Conservation (phyloP, 371 early-diverging fungal genomes). For the Syncephalis plumigaleata region DNA sequence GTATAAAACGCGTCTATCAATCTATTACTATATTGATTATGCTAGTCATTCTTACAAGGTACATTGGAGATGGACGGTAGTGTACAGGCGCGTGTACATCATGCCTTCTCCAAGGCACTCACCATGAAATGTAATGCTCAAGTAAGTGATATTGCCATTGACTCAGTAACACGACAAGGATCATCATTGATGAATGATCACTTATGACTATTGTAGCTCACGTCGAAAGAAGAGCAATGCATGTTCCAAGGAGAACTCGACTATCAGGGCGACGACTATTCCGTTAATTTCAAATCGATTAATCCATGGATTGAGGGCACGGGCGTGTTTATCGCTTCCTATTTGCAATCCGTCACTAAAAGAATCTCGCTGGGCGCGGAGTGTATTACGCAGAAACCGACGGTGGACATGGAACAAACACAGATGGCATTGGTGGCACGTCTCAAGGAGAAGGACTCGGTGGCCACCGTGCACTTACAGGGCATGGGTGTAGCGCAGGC, state of each 20-base stretch:
- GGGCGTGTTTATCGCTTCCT: conserved; percentile 72
- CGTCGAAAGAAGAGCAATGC: conserved; percentile 56
- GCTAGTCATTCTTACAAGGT: conserved; percentile 67
- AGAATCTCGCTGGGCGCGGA: conserved; percentile 77
- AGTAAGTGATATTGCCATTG: conserved; percentile 15
- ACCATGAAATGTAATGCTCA: conserved; percentile 70
- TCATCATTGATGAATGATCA: no score
- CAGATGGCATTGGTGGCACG: conserved; percentile 56
- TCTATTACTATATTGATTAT: not conserved
- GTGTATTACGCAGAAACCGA: conserved; percentile 68
- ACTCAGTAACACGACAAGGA: no score
- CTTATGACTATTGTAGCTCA: conserved; percentile 19
- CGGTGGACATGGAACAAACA: conserved; percentile 67
- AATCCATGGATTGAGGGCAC: conserved; percentile 84
- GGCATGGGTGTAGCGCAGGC: conserved; percentile 69
- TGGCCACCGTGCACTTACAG: conserved; percentile 71
- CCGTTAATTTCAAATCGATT: conserved; percentile 76
- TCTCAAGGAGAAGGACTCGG: conserved; percentile 50
- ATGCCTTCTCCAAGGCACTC: conserved; percentile 32
- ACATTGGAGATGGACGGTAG: conserved; percentile 80
- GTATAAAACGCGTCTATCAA: no score
- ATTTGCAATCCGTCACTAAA: conserved; percentile 80
- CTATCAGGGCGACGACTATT: conserved; percentile 71
- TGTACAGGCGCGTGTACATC: conserved; percentile 51
- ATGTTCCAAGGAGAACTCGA: conserved; percentile 88